Base-by-base conservation (phyloP, 2,329 filamentous ascomycete genomes). In the Gyromitra esculenta region DNA sequence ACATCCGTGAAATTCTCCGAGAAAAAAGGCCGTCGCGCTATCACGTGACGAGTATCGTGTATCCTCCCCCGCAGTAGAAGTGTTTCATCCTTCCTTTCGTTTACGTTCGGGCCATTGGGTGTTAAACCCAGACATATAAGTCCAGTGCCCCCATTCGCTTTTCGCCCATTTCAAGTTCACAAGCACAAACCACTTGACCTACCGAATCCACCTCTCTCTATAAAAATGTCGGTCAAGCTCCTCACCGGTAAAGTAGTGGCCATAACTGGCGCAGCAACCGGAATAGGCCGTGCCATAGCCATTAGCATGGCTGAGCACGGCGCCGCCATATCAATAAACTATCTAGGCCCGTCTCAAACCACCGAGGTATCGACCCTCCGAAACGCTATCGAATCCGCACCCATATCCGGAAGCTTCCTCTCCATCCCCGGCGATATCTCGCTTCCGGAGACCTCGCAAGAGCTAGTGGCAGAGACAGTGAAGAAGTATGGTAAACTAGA, bases 261-360 rank as follows among this genome's bases (percentile, higher is more conserved):
- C 82, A 93, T 97, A 81, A 97, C 93, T 0, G 93, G 94, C 79
- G 93, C 92, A 73, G 91, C 91, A 2, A 96, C 93, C 0, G 93
- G 93, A 71, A 97, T 97, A 81, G 94, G 94, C 67, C 89, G 92
- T 79, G 94, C 93, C 80, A 96, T 97, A 78, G 90, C 91, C 54
- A 87, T 97, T 65, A 91, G 90, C 81, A 96, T 92, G 83, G 85
- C 95, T 67, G 86, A 87, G 3, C 92, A 96, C 80, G 93, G 93
- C 79, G 92, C 91, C 80, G 88, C 88, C 82, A 92, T 96, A 41
- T 89, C 91, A 37, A 89, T 96, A 77, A 97, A 80, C 75, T 78
- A 81, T 63, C 88, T 94, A 1, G 91, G 88, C 73, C 86, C 89
- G 5, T 82, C 84, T 2, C 84, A 83, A 59, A 80, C 82, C 43